A percentile compares a stretch with the other conserved stretches of the same genome.
Evolutionary conservation across 345 rosid species (phyloP).

Genomic region (Crucihimalaya himalaica): DNA sequence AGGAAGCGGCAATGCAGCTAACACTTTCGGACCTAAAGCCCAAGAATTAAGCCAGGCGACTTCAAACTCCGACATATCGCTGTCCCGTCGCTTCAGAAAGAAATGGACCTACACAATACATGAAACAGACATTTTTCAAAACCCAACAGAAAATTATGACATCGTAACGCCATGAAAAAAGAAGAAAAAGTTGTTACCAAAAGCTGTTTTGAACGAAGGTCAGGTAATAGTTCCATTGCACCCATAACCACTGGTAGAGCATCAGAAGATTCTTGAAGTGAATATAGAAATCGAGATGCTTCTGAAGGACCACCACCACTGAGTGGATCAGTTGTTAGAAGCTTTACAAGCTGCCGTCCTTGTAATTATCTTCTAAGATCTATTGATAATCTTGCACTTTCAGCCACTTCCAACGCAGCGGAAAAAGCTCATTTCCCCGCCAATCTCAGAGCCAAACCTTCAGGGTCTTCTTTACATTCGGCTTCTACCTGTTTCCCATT

Average conservation of each 20-base stretch:
- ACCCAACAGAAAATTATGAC: not conserved
- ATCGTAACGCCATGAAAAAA: constrained; percentile 1
- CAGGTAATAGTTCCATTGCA: constrained; percentile 94
- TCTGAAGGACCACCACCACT: constrained; percentile 99
- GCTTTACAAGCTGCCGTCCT: constrained; percentile 96
- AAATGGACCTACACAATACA: constrained; percentile 81
- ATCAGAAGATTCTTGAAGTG: constrained; percentile 86
- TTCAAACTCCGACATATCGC: constrained; percentile 77
- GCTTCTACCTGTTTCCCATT: constrained; percentile 68
- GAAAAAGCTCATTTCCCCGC: constrained; percentile 98
- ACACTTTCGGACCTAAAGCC: constrained; percentile 97
- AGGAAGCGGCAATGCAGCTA: constrained; percentile 92
- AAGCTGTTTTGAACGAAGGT: constrained; percentile 95
- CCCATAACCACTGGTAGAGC: constrained; percentile 97
- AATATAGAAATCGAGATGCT: constrained; percentile 95
- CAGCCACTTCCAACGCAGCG: constrained; percentile 97
- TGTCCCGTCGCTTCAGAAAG: constrained; percentile 86
- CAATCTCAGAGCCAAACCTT: constrained; percentile 93
- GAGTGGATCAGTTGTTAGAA: constrained; percentile 94
- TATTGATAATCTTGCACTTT: constrained; percentile 83
- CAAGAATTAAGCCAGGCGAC: constrained; percentile 89
- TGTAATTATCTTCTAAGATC: constrained; percentile 92
- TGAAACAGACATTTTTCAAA: constrained; percentile 30
- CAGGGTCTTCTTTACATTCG: constrained; percentile 88
- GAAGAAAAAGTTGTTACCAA: constrained; percentile 54